phyloP scores from a whole-genome alignment of 2,329 filamentous ascomycete genomes.

The Trichoderma sp. region DNA sequence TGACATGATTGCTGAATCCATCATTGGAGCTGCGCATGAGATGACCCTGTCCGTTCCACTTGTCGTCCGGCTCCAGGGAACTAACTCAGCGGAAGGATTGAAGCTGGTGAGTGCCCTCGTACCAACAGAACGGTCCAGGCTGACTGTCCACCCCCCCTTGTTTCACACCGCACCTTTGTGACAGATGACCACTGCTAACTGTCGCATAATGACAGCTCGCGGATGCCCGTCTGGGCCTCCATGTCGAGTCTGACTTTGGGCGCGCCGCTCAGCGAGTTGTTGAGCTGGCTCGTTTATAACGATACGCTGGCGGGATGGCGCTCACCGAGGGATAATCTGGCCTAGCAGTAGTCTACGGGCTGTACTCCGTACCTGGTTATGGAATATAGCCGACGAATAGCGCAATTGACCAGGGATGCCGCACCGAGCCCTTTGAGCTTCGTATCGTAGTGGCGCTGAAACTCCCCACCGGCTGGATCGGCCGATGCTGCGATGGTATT shows the following conservation, averaged over 20 bases:
- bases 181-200: conserved; percentile 17
- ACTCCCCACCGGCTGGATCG: conserved; percentile 17
- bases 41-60: conserved; percentile 48
- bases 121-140: conserved; percentile 19
- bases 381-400: not conserved
- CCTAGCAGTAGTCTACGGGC: not conserved
- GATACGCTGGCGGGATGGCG: not conserved
- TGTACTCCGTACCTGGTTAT: not conserved
- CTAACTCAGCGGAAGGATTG: conserved; percentile 48
- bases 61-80: conserved; percentile 53
- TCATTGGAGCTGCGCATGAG: conserved; percentile 47
- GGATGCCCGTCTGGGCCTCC: conserved; percentile 42
- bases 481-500: conserved; percentile 24
- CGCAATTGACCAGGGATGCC: conserved; percentile 2
- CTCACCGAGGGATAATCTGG: not conserved
- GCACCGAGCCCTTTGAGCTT: not conserved
- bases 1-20: conserved; percentile 56
- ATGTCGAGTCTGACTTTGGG: conserved; percentile 48
- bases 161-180: conserved; percentile 23
- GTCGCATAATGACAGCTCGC: conserved; percentile 38
- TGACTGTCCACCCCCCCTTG: conserved; percentile 2
- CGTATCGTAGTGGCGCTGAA: not conserved
- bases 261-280: conserved; percentile 43
- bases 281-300: conserved; percentile 35
- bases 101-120: conserved; percentile 42